A percentile compares a stretch with the other conserved stretches of the same genome.
Conservation (phyloP, 257 asterid species). For the Echium plantagineum region DNA sequence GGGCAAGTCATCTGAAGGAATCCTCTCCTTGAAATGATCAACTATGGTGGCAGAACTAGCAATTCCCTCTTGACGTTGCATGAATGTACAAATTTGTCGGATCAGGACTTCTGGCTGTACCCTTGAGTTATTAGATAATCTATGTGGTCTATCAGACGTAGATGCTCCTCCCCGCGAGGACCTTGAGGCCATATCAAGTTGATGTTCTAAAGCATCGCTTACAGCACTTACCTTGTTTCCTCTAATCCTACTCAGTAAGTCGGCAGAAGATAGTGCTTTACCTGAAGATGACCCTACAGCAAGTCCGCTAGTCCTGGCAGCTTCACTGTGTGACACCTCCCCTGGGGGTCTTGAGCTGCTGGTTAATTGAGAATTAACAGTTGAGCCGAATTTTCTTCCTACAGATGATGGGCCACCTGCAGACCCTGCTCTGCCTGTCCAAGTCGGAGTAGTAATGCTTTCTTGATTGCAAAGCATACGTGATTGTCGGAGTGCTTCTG, state of each 20-base stretch:
- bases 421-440: constrained; percentile 92
- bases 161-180: constrained; percentile 27
- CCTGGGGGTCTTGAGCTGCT: constrained; percentile 32
- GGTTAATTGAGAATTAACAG: constrained; percentile 40
- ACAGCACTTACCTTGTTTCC: constrained; percentile 57
- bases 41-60: constrained; percentile 68
- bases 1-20: constrained; percentile 76
- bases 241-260: constrained; percentile 56
- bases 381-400: constrained; percentile 66
- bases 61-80: constrained; percentile 68
- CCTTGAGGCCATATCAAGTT: constrained; percentile 34
- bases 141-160: constrained; percentile 21
- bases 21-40: constrained; percentile 56
- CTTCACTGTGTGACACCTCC: constrained; percentile 16
- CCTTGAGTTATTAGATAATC: constrained; percentile 21
- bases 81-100: constrained; percentile 79
- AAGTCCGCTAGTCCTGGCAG: constrained; percentile 27
- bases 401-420: constrained; percentile 87
- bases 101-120: constrained; percentile 76
- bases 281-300: constrained; percentile 76
- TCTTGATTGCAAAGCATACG: constrained; percentile 80
- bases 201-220: constrained; percentile 67
- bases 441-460: constrained; percentile 70
- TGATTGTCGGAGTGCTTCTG: constrained; percentile 88
- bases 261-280: constrained; percentile 76